phyloP scores from a whole-genome alignment of 73 alveolate species.

The Blepharisma stoltei region DNA sequence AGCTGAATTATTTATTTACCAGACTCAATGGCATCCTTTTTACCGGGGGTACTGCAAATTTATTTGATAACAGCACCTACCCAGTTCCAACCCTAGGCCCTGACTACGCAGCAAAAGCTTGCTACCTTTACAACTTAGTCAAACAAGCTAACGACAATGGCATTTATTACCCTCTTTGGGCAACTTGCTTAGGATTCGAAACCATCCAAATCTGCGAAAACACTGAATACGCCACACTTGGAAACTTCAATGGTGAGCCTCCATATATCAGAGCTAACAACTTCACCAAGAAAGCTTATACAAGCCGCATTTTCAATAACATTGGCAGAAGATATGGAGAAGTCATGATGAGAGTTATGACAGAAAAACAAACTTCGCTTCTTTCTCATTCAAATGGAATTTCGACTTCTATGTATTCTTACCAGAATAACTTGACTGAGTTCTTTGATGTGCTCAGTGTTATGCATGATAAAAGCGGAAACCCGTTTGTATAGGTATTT shows the following conservation, averaged over 20 bases:
- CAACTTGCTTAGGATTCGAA: constrained; percentile 65
- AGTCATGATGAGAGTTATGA: not conserved
- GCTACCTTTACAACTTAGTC: constrained; percentile 36
- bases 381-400: constrained; percentile 3
- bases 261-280: not conserved
- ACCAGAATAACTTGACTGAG: not conserved
- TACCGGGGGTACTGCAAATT: constrained; percentile 53
- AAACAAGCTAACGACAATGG: constrained; percentile 47
- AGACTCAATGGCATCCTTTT: constrained; percentile 54
- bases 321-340: not conserved
- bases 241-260: constrained; percentile 25
- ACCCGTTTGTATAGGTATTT: constrained; percentile 21
- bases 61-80: not conserved
- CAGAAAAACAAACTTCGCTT: not conserved
- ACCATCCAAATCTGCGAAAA: constrained; percentile 32
- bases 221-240: constrained; percentile 15
- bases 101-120: constrained; percentile 42
- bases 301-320: not conserved
- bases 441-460: not conserved
- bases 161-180: constrained; percentile 58
- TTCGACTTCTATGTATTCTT: not conserved
- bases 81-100: not conserved
- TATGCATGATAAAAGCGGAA: not conserved
- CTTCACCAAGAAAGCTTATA: not conserved
- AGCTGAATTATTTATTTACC: constrained; percentile 28